Evolutionary conservation across 164 flowering plant species (phyloP), one percentile per base, ranked within the genome.

Genomic region (Kingdonia uniflora): DNA sequence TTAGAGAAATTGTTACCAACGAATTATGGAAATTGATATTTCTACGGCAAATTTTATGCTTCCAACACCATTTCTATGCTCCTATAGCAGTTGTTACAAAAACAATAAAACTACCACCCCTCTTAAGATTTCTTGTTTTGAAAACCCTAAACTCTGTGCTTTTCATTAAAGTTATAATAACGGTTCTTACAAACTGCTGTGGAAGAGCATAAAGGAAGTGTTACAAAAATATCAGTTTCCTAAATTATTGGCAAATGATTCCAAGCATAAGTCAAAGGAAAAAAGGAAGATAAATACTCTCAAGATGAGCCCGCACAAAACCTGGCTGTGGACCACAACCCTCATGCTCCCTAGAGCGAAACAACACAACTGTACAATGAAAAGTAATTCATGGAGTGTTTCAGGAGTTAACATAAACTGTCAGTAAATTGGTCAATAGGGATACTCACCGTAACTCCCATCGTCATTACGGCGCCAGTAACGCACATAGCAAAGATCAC

Each of bases 381-480:
- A 29, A 67, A 54, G 50, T 51, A 65, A 45, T 29, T 13, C 11
- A 40, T 33, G 42, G 29, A 47, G 56, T 53, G 39, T 16, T 38
- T 44, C 44, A 14, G 37, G 29, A 6, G 12, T 20, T 14, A 14
- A 39, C 1, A 11, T 0, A 45, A 52, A 3, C 38, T 29, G 23
- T 17, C 47, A 22, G n/a, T 20, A 29, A 33, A 21, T 14, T 12
- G 19, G 20, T 46, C 20, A 40, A 56, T 2, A 0, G 25, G 48
- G 57, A 42, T 14, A 63, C 61, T 56, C 65, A 82, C 99, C 99
- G 69, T 94, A 94, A 65, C 97, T 94, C 56, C 99, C 99, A 76
- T 94, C 96, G 72, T 94, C 99, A 76, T 94, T 94, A 33, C 99
- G 82, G 7, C 99, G 91, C 99, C 99, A 94, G 52, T 94, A 94